These are phyloP conservation scores for Phaseolus coccineus DNA, from an alignment of 331 rosid genomes.

Conservation along the genomic window DNA sequence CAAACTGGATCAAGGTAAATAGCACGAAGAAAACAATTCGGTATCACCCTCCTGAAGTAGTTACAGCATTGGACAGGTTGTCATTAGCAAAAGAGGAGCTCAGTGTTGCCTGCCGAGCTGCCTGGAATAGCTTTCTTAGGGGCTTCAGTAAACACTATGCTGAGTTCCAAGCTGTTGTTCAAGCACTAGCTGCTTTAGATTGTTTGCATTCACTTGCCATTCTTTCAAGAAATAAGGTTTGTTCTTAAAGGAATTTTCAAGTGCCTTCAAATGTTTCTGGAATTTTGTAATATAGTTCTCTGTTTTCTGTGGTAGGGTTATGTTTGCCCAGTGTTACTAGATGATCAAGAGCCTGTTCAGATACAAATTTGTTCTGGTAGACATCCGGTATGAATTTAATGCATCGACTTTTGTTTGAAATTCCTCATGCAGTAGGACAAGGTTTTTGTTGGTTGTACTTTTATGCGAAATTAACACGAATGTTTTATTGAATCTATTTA, in stretches of 20 bases:
- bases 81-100: slow-evolving; percentile 86
- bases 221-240: slow-evolving; percentile 90
- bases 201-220: slow-evolving; percentile 90
- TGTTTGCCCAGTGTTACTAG: slow-evolving; percentile 73
- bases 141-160: slow-evolving; percentile 72
- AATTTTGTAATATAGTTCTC: slow-evolving; percentile 30
- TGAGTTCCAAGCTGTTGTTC: slow-evolving; percentile 86
- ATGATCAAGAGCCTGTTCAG: slow-evolving; percentile 77
- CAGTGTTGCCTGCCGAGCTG: slow-evolving; percentile 67
- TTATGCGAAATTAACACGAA: slow-evolving; percentile 9
- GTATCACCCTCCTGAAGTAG: slow-evolving; percentile 94
- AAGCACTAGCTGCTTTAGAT: slow-evolving; percentile 91
- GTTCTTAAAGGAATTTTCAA: slow-evolving; percentile 34
- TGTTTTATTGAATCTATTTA: slow-evolving; percentile 34
- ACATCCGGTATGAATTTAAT: slow-evolving; percentile 76
- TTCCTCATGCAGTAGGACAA: not conserved
- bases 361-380: slow-evolving; percentile 79
- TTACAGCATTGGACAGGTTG: slow-evolving; percentile 73
- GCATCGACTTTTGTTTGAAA: not conserved
- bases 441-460: not conserved
- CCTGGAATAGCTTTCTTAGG: slow-evolving; percentile 86
- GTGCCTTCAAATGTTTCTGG: slow-evolving; percentile 31
- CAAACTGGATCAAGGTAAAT: slow-evolving; percentile 84
- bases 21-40: slow-evolving; percentile 89
- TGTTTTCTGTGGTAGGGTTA: slow-evolving; percentile 65